These are phyloP conservation scores for Lactarius sp. DNA, from an alignment of 768 basidiomycete genomes.

Conservation along the genomic window DNA sequence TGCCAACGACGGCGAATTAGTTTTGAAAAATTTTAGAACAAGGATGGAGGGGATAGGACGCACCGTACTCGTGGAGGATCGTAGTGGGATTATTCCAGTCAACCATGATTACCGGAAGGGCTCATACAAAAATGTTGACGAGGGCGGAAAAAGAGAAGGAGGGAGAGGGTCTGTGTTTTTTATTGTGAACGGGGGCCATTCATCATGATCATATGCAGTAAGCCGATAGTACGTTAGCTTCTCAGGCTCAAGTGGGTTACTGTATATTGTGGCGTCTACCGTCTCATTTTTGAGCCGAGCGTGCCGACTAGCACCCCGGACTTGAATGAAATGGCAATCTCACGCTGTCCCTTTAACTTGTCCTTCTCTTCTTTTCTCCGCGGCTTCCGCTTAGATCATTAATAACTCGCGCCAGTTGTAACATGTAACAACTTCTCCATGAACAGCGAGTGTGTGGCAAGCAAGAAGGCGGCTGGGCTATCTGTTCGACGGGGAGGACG, in stretches of 20 bases:
- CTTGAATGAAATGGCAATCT: too few relatives aligned
- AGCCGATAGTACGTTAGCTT: too few relatives aligned
- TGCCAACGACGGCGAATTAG: not conserved
- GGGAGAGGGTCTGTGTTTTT: not conserved
- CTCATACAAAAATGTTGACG: not conserved
- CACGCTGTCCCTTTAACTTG: not conserved
- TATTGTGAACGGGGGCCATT: too few relatives aligned
- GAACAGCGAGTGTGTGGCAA: not conserved
- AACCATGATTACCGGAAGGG: slow-evolving; percentile 13
- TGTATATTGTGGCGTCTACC: too few relatives aligned
- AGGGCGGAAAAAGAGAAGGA: not conserved
- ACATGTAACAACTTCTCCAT: not conserved
- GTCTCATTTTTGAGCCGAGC: too few relatives aligned
- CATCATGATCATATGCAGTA: too few relatives aligned
- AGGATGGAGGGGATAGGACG: not conserved
- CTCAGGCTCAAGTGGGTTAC: too few relatives aligned
- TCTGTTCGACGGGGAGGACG: too few relatives aligned
- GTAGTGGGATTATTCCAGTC: slow-evolving; percentile 20
- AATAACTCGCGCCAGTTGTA: not conserved
- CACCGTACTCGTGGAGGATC: slow-evolving; percentile 9
- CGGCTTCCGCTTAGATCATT: not conserved
- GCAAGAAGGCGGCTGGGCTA: too few relatives aligned
- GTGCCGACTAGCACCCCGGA: too few relatives aligned
- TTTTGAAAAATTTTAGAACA: too few relatives aligned
- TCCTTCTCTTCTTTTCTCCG: not conserved